Evolutionary conservation across 306 rosid species (phyloP).

Genomic region (Prunus davidiana): DNA sequence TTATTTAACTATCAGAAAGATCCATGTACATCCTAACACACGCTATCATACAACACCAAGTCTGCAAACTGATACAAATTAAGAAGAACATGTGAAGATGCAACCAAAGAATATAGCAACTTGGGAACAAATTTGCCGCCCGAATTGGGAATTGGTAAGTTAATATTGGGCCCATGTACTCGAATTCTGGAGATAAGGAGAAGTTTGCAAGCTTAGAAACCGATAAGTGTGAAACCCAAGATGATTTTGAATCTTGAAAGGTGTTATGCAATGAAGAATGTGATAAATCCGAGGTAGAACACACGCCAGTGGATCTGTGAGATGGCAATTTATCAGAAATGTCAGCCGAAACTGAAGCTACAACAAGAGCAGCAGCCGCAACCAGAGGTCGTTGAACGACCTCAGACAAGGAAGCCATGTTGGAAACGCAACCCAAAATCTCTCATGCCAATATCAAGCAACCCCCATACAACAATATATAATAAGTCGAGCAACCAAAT

Average conservation of each 20-base stretch:
- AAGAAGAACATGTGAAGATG: conserved; percentile 46
- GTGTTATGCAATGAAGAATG: conserved; percentile 22
- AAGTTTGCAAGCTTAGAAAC: conserved; percentile 57
- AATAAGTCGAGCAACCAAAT: neutral
- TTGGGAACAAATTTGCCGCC: conserved; percentile 30
- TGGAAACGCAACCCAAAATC: conserved; percentile 23
- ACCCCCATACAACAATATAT: neutral
- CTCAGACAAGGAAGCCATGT: conserved; percentile 77
- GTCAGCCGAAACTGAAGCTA: conserved; percentile 70
- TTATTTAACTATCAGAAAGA: too few relatives aligned
- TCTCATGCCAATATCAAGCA: conserved; percentile 29
- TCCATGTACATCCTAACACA: too few relatives aligned
- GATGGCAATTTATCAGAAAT: conserved; percentile 50
- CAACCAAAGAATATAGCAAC: conserved; percentile 35
- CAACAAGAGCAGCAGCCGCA: conserved; percentile 80
- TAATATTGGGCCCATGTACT: conserved; percentile 55
- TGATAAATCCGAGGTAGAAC: conserved; percentile 37
- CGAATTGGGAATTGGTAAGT: conserved; percentile 40
- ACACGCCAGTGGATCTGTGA: conserved; percentile 31
- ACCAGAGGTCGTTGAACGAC: conserved; percentile 76
- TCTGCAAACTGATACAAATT: conserved; percentile 61
- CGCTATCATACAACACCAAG: conserved; percentile 2
- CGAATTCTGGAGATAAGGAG: conserved; percentile 51
- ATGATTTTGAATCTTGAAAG: conserved; percentile 32
- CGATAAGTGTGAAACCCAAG: conserved; percentile 51